Conservation (phyloP, 176 grass and related monocot species). For the Musa troglodytarum region DNA sequence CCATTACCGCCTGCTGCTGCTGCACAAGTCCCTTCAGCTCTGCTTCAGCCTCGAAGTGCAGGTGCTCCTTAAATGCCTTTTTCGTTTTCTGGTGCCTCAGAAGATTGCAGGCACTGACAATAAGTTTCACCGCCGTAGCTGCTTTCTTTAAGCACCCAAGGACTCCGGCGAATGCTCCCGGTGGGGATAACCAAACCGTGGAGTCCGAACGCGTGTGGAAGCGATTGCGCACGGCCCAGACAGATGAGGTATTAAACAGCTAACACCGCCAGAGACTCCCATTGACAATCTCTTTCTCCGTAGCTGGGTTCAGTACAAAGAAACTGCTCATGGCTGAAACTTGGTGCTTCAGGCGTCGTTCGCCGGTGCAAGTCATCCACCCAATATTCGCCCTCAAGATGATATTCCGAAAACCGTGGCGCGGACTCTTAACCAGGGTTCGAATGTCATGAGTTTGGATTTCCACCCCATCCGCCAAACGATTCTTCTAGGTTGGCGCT, state of each 20-base stretch:
- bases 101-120: conserved; percentile 9
- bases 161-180: conserved; percentile 62
- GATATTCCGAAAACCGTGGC: conserved; percentile 83
- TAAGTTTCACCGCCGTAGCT: conserved; percentile 40
- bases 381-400: conserved; percentile 84
- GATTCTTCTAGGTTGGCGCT: conserved; percentile 76
- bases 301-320: neutral
- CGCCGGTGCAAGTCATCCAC: conserved; percentile 68
- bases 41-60: conserved; percentile 75
- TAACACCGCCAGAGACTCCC: neutral
- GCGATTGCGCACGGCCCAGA: conserved; percentile 83
- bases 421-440: conserved; percentile 82
- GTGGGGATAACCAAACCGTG: conserved; percentile 76
- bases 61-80: conserved; percentile 32
- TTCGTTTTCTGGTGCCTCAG: neutral
- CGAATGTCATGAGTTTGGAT: conserved; percentile 95
- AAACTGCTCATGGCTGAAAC: neutral
- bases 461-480: conserved; percentile 94
- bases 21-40: conserved; percentile 70
- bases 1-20: conserved; percentile 66
- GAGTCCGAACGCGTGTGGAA: conserved; percentile 98
- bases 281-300: neutral
- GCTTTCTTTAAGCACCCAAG: conserved; percentile 91
- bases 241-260: conserved; percentile 66
- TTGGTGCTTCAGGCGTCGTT: conserved; percentile 52